Conservation (phyloP, 768 basidiomycete species). For the Leccinum disarticulatum region DNA sequence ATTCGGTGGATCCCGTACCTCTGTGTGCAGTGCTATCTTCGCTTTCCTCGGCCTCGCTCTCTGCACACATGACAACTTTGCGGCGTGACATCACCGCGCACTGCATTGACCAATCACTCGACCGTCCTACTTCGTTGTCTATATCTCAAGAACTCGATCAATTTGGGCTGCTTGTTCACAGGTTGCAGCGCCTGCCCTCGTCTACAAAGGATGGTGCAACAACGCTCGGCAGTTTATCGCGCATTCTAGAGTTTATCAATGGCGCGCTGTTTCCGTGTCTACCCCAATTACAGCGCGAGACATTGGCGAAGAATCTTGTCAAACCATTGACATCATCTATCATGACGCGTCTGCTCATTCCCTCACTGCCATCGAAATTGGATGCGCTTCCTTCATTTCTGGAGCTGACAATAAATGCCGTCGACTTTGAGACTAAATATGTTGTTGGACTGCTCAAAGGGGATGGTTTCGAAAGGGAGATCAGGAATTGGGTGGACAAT, state of each 20-base stretch:
- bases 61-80: conserved; percentile 55
- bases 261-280: conserved; percentile 55
- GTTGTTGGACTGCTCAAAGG: conserved; percentile 51
- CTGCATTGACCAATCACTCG: conserved; percentile 59
- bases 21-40: conserved; percentile 60
- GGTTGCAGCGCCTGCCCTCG: conserved; percentile 47
- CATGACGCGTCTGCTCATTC: conserved; percentile 64
- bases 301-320: conserved; percentile 57
- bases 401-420: conserved; percentile 52
- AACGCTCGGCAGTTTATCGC: conserved; percentile 53
- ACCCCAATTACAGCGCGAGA: conserved; percentile 43
- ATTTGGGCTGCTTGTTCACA: conserved; percentile 40
- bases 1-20: conserved; percentile 49
- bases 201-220: conserved; percentile 39
- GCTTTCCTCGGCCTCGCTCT: conserved; percentile 52
- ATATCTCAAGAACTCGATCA: conserved; percentile 35
- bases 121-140: conserved; percentile 48
- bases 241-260: conserved; percentile 62
- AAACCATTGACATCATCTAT: conserved; percentile 61
- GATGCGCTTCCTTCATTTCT: conserved; percentile 62
- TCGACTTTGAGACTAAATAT: conserved; percentile 62
- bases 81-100: conserved; percentile 62
- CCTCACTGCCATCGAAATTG: conserved; percentile 68
- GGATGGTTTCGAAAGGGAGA: conserved; percentile 46
- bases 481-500: conserved; percentile 68